Base-by-base conservation (phyloP, 2,329 filamentous ascomycete genomes). In the Xylaria sp. region DNA sequence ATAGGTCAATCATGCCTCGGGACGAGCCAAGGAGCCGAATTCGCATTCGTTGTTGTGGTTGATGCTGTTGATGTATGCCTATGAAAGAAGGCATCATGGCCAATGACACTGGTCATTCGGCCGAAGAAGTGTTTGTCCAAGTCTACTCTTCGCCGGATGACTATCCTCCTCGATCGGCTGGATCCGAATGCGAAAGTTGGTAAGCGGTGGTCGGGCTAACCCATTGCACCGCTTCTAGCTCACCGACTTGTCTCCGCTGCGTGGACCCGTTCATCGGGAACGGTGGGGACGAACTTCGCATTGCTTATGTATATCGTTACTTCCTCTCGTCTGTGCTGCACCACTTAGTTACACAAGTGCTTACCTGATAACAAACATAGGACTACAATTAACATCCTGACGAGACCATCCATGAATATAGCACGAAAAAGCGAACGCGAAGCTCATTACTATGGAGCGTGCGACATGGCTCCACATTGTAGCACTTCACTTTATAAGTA, bases 171-270 rank as follows among this genome's bases (percentile, higher is more conserved):
- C 34, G 34, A 10, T 37, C 34, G 34, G 10, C 8, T 3, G 20
- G 5, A 66, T 32, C 64, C 64, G 64, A 66, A 66, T 66, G 64
- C 64, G 64, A 66, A 52, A 50, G 34, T 46, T 18, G 63, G 54
- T 20, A n/a, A 39, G 4, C 62, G 62, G 63, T 13, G 10, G 34
- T 20, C 51, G 63, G 57, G 39, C 56, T 28, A 66, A 66, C 41
- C 63, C 28, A 55, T 57, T 20, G 39, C 28, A n/a, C 56, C 64
- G 64, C 28, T 13, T 37, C 15, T 20, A 32, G 28, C 20, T 12
- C 28, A 3, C 25, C 46, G 15, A 65, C 52, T 9, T 9, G 20
- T 44, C 59, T 63, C 60, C 60, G 25, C 50, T 63, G 18, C 13
- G 9, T 52, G 8, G 25, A n/a, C 25, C 4, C 13, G 20, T 39